Evolutionary conservation across 225 moss, liverwort and hornwort genomes (phyloP).

Genomic region (Bryoerythrophyllum caledonicum): DNA sequence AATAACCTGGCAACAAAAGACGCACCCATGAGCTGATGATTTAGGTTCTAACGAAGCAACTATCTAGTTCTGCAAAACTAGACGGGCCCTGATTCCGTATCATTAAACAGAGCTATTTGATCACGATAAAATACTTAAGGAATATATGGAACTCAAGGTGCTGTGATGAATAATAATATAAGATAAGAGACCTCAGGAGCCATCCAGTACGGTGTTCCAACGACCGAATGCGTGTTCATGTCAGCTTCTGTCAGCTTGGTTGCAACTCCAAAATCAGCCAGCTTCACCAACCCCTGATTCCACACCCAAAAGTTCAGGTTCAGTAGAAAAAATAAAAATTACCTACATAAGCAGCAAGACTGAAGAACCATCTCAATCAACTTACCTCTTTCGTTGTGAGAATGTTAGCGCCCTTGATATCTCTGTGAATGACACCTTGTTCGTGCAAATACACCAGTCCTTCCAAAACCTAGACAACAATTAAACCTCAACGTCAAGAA

Average conservation of each 20-base stretch:
- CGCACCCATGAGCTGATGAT: slow-evolving; percentile 13
- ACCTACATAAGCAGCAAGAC: background rate
- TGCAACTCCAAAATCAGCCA: slow-evolving; percentile 98
- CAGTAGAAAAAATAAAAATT: slow-evolving; percentile 18
- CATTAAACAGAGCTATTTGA: background rate
- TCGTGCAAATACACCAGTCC: slow-evolving; percentile 96
- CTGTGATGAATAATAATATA: background rate
- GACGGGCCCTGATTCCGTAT: slow-evolving; percentile 1
- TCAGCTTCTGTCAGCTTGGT: slow-evolving; percentile 95
- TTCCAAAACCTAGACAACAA: slow-evolving; percentile 75
- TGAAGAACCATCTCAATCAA: slow-evolving; percentile 1
- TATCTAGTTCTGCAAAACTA: background rate
- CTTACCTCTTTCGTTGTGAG: slow-evolving; percentile 96
- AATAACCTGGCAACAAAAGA: slow-evolving; percentile 68
- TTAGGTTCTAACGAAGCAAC: background rate
- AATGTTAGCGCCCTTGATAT: slow-evolving; percentile 98
- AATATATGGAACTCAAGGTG: background rate
- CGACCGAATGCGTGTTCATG: slow-evolving; percentile 95
- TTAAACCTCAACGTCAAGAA: background rate
- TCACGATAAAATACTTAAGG: background rate
- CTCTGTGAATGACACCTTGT: slow-evolving; percentile 96
- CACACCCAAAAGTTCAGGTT: slow-evolving; percentile 23
- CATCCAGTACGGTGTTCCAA: slow-evolving; percentile 99
- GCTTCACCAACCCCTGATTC: slow-evolving; percentile 86
- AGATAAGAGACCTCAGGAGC: slow-evolving; percentile 77